Base-by-base conservation (phyloP, 2,329 filamentous ascomycete genomes). In the Apiospora sp. region DNA sequence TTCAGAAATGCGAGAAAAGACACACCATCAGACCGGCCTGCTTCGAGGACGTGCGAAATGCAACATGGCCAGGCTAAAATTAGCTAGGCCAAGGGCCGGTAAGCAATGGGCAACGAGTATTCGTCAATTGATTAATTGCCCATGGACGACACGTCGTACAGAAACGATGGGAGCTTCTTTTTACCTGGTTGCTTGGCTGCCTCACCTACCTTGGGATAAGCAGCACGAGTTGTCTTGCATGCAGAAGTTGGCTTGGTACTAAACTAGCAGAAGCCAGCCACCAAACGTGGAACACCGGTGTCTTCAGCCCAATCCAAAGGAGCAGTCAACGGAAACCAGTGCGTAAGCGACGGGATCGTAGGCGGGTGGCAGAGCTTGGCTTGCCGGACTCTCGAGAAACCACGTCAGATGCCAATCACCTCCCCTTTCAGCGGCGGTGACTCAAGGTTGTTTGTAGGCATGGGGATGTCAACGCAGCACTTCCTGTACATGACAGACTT, bases 341-440 rank as follows among this genome's bases (percentile, higher is more conserved):
- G 30, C 54, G 34, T 37, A 19, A 61, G 54, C 51, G 51, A 34
- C 54, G 54, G 54, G 54, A 61, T 7, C 46, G 46, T 19, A 48
- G 44, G 44, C 54, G 54, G 54, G 54, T 61, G 54, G 54, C 30
- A 61, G 54, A 37, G 54, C 54, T 61, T 61, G 54, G 54, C 54
- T 30, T 37, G 34, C 54, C 22, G 54, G 37, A 58, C 54, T 30
- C 54, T 19, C 22, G 13, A 19, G 51, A 19, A 34, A 34, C 5
- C 51, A 54, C 51, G 54, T 22, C 30, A 61, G 54, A 37, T 19
- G 19, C 27, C 27, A 8, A 19, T 8, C 27, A 34, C 27, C 27
- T 58, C 51, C 27, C 51, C 19, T 34, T 58, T 58, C 54, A 37
- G 54, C 30, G 30, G 30, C 54, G 8, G 51, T 16, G 8, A 12